Conservation (phyloP, 139 green algal genomes). For the Dunaliella sp. region DNA sequence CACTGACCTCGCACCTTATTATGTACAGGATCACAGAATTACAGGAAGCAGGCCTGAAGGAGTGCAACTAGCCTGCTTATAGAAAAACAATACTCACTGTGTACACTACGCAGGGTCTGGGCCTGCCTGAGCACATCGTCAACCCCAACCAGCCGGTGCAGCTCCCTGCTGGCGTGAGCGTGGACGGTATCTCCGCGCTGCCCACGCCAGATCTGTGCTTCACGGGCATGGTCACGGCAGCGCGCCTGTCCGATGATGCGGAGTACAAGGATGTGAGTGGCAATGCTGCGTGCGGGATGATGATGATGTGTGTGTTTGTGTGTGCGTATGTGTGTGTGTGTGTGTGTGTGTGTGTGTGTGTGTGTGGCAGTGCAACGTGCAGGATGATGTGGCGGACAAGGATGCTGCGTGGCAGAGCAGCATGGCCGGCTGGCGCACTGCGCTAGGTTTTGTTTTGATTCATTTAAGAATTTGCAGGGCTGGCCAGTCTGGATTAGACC, state of each 20-base stretch:
- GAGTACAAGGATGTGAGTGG: constrained; percentile 46
- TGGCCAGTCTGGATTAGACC: too few species aligned
- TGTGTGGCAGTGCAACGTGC: not conserved
- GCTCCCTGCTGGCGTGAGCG: constrained; percentile 6
- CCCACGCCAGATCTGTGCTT: constrained; percentile 23
- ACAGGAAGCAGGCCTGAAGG: too few species aligned
- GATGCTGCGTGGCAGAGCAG: too few species aligned
- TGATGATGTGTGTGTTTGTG: not conserved
- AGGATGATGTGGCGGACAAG: not conserved
- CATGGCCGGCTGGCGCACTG: too few species aligned
- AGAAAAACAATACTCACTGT: too few species aligned
- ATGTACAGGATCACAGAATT: too few species aligned
- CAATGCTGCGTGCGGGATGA: too few species aligned
- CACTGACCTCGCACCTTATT: too few species aligned
- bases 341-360: not conserved
- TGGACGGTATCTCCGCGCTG: not conserved
- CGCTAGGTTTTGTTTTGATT: too few species aligned
- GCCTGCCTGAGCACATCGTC: constrained; percentile 12
- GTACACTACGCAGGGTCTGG: not conserved
- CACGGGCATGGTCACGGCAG: constrained; percentile 39
- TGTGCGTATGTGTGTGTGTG: not conserved
- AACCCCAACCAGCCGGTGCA: constrained; percentile 2
- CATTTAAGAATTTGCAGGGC: too few species aligned
- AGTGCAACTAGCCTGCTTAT: too few species aligned
- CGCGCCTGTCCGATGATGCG: constrained; percentile 24